Conservation (phyloP, 176 grass and related monocot genomes). For the Ensete glaucum region DNA sequence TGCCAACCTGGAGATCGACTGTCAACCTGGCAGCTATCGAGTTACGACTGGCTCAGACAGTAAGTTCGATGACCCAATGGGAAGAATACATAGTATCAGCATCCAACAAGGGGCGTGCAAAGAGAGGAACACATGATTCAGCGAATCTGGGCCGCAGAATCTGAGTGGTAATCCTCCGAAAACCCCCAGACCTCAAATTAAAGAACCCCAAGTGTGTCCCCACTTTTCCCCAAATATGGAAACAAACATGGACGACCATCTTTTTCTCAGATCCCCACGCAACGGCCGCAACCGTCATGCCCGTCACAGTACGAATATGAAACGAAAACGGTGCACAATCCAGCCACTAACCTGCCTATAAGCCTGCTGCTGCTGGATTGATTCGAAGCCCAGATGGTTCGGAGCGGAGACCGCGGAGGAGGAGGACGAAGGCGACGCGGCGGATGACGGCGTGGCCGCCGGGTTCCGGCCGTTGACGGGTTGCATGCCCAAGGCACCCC, state of each 20-base stretch:
- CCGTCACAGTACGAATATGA: not conserved
- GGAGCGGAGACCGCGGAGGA: conserved; percentile 29
- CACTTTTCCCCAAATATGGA: conserved; percentile 21
- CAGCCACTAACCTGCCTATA: conserved; percentile 31
- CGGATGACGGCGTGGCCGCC: conserved; percentile 11
- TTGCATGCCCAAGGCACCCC: conserved; percentile 17
- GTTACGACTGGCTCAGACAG: not conserved
- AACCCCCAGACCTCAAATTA: not conserved
- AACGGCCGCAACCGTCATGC: conserved; percentile 9
- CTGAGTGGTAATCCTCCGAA: not conserved
- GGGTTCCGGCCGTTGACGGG: conserved; percentile 13
- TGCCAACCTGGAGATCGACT: not conserved
- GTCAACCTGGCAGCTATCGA: not conserved
- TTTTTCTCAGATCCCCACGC: conserved; percentile 18
- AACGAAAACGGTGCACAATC: not conserved
- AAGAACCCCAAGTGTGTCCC: conserved; percentile 6
- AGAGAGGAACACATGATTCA: not conserved
- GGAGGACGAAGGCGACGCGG: conserved; percentile 24
- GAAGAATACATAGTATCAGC: not conserved
- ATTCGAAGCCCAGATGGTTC: conserved; percentile 34
- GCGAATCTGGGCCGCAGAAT: conserved; percentile 9
- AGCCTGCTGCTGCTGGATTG: conserved; percentile 24
- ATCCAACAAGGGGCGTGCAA: not conserved
- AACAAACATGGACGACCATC: conserved; percentile 16
- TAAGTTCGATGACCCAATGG: not conserved